Base-by-base conservation (phyloP, 352 stramenopile species). In the Paralagenidium karlingii region DNA sequence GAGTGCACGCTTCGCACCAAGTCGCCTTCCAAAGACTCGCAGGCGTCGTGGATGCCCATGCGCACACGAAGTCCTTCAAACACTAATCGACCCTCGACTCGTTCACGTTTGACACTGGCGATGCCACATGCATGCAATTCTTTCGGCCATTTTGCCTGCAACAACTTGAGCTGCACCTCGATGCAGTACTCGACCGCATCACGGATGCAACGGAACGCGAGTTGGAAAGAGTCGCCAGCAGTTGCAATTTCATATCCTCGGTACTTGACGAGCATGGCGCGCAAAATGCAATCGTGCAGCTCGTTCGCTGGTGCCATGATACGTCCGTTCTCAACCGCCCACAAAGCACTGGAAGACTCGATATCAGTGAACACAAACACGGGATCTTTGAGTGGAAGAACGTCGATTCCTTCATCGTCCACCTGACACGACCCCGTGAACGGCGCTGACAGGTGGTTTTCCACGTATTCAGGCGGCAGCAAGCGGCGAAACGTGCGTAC, bases 321-420 rank as follows among this genome's bases (percentile, higher is more conserved):
- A 3, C 34, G 21, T 2, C 54, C 58, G 19, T 75, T 48, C 12
- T 62, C 36, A 18, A 69, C 27, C 0, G 43, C 27, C 67, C 67
- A 78, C 3, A 78, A 47, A 34, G 53, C 43, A 8, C 50, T 78
- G n/a, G 67, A 80, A 10, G 63, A 58, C 41, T 81, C 63, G 37
- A 76, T 75, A 46, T 80, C 67, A 13, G 67, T 81, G 61, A 69
- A 76, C 19, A 81, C 61, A 32, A 81, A 78, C 24, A 81, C 60
- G 7, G 64, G 67, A n/a, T 74, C 60, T 11, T 46, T 46, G n/a
- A 50, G 45, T 12, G 64, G 64, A 7, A 60, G 44, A 15, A 32
- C 15, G 28, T 32, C 28, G 15, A 32, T 32, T 13, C 11, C 11
- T 32, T 11, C 11, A 34, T 68, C 60, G 10, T 53, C 61, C 51